These are phyloP conservation scores for Pseudogymnoascus sp. DNA, from an alignment of 2,329 filamentous ascomycete genomes.

Conservation along the genomic window DNA sequence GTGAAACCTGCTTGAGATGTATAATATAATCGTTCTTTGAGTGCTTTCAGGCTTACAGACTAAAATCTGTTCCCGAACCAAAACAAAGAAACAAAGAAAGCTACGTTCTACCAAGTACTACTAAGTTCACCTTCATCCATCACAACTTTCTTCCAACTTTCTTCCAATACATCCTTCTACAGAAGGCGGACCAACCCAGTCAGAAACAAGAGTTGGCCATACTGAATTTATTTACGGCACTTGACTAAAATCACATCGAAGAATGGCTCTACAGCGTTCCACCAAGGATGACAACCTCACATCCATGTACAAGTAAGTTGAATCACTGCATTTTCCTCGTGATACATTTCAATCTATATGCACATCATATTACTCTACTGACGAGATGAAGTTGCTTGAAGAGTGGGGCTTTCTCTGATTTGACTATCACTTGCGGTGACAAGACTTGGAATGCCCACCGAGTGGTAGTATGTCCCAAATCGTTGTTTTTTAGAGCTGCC, in stretches of 20 bases:
- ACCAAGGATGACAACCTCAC: too few species aligned
- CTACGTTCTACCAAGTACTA: not conserved
- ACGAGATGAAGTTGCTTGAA: too few species aligned
- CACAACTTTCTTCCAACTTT: too few species aligned
- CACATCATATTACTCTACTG: not conserved
- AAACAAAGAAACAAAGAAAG: not conserved
- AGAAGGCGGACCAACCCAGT: not conserved
- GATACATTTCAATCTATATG: not conserved
- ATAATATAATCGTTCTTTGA: not conserved
- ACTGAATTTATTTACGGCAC: not conserved
- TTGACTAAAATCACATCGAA: not conserved
- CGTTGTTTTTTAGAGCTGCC: not conserved
- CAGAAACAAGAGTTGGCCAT: not conserved
- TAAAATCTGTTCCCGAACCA: not conserved
- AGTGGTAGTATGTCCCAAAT: not conserved
- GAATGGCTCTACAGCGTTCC: too few species aligned
- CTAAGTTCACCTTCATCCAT: not conserved
- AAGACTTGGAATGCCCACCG: not conserved
- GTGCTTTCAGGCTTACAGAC: not conserved
- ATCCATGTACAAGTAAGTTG: not conserved
- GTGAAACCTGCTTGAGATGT: not conserved
- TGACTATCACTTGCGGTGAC: not conserved
- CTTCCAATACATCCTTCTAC: not conserved
- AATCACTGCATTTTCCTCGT: not conserved
- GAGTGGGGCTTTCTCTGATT: too few species aligned